Evolutionary conservation across 768 basidiomycete species (phyloP).

Genomic region (Naganishia randhawae): DNA sequence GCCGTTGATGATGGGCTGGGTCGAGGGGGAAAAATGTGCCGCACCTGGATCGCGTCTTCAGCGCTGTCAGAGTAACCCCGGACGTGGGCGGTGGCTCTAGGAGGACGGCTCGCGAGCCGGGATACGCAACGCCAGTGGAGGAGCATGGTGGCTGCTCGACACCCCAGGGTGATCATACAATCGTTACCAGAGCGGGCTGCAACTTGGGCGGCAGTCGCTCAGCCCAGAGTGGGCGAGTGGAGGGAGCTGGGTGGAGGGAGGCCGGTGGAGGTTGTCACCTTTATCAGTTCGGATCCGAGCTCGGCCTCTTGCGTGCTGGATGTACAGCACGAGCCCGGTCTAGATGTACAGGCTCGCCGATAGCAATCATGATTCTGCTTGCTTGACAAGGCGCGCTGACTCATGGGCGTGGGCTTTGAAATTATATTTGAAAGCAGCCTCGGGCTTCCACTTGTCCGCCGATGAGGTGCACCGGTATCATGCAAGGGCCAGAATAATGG

Average conservation of each 20-base stretch:
- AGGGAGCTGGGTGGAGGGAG: neutral
- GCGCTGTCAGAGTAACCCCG: slow-evolving; percentile 13
- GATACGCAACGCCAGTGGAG: neutral
- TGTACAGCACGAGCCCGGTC: neutral
- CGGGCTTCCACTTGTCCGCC: too few relatives aligned
- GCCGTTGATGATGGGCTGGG: neutral
- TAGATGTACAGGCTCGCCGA: neutral
- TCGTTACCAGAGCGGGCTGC: too few relatives aligned
- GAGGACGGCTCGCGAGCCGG: neutral
- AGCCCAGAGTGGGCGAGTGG: neutral
- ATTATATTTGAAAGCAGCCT: too few relatives aligned
- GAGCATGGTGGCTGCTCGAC: too few relatives aligned
- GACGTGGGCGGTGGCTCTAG: neutral
- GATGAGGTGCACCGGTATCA: too few relatives aligned
- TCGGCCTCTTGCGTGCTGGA: too few relatives aligned
- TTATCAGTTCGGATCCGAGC: neutral
- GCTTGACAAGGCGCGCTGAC: neutral
- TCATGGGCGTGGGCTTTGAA: too few relatives aligned
- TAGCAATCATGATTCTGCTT: neutral
- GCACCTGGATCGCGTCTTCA: slow-evolving; percentile 2
- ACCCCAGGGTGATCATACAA: too few relatives aligned
- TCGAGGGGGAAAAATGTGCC: too few relatives aligned
- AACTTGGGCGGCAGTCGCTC: too few relatives aligned
- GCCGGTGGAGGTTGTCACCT: neutral
- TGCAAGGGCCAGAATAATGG: too few relatives aligned